Evolutionary conservation across 805 yeast species (phyloP).

Genomic region (Maudiozyma pseudohumilis): DNA sequence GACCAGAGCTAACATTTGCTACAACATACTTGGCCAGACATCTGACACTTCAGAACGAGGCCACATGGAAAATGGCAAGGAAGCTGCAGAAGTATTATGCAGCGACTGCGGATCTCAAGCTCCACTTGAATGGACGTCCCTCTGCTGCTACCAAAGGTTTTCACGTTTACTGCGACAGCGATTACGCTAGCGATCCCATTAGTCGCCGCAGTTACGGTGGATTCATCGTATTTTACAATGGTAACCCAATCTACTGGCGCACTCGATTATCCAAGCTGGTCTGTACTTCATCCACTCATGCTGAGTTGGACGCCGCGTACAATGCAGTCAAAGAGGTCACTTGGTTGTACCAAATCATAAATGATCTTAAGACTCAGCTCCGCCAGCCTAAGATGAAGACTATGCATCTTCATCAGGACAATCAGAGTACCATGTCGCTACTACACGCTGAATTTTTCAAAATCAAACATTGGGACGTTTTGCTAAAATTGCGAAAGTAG

Average conservation of each 20-base stretch:
- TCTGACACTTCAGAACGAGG: background rate
- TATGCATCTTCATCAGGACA: background rate
- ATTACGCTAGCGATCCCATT: background rate
- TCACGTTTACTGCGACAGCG: background rate
- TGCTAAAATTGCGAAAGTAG: no score
- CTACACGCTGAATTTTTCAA: background rate
- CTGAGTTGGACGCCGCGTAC: background rate
- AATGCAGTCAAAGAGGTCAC: background rate
- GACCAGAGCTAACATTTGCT: background rate
- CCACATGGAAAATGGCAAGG: background rate
- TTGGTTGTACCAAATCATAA: background rate
- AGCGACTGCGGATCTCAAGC: background rate
- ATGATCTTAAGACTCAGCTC: background rate
- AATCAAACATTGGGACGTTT: background rate
- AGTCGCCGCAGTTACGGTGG: background rate
- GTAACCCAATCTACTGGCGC: background rate
- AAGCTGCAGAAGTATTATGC: background rate
- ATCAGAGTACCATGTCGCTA: background rate
- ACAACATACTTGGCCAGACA: background rate
- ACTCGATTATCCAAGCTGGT: background rate
- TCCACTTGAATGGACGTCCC: background rate
- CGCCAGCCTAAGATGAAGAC: background rate
- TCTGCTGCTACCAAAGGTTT: background rate
- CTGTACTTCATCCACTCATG: background rate
- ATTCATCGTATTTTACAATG: background rate